Evolutionary conservation across 2,329 filamentous ascomycete species (phyloP).

Genomic region (Acarospora socialis): DNA sequence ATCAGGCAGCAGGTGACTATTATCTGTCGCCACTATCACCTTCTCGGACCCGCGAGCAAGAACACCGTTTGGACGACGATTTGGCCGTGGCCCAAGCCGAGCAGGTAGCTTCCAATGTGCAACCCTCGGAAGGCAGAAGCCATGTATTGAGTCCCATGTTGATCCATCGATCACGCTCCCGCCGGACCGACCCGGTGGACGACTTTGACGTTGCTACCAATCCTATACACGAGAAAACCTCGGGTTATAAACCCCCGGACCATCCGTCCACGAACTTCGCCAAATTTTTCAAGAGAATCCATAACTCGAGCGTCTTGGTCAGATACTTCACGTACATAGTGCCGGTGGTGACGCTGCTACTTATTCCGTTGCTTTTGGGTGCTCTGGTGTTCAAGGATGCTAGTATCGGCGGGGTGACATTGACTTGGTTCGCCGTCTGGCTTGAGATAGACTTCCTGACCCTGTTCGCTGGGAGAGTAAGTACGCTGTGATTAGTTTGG

Average conservation of each 20-base stretch:
- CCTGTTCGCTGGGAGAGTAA: constrained; percentile 58
- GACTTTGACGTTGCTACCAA: constrained; percentile 56
- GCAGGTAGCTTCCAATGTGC: constrained; percentile 37
- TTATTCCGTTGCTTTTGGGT: constrained; percentile 55
- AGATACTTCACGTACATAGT: constrained; percentile 60
- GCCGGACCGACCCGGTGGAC: constrained; percentile 43
- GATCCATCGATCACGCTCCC: constrained; percentile 38
- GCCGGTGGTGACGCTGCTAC: constrained; percentile 47
- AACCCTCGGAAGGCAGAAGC: constrained; percentile 17
- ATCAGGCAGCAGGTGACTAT: constrained; percentile 20
- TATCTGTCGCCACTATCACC: constrained; percentile 30
- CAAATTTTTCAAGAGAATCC: constrained; percentile 50
- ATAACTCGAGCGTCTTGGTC: constrained; percentile 50
- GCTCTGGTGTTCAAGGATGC: constrained; percentile 43
- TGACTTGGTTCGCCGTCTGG: constrained; percentile 93
- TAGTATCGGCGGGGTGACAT: constrained; percentile 56
- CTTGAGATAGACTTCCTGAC: constrained; percentile 86
- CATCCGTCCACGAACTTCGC: constrained; percentile 48
- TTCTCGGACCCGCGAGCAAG: constrained; percentile 44
- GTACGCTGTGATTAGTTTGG: constrained; percentile 10
- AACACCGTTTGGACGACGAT: constrained; percentile 50
- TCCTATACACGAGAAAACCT: constrained; percentile 52
- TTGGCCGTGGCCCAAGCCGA: constrained; percentile 51
- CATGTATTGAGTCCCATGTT: constrained; percentile 27
- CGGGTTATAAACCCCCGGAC: constrained; percentile 49